Percentiles rank a stretch among this genome's conserved stretches.
Conservation (phyloP, 495 filamentous ascomycete genomes). For the Lepraria neglecta region DNA sequence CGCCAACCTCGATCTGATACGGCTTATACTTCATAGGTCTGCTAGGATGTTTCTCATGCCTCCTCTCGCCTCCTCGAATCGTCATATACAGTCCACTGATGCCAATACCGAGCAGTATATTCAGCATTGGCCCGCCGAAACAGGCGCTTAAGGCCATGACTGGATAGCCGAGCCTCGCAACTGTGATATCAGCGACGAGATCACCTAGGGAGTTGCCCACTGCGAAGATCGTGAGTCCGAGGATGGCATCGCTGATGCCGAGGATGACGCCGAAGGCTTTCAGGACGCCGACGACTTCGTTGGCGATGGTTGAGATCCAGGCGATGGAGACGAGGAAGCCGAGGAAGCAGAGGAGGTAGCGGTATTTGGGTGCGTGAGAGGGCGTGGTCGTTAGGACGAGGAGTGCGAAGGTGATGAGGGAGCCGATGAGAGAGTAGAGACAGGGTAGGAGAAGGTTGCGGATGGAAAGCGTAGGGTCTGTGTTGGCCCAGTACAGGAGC, state of each 20-base stretch:
- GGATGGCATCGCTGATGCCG: slow-evolving; percentile 88
- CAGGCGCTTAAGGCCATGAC: slow-evolving; percentile 95
- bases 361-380: slow-evolving; percentile 56
- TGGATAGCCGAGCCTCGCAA: slow-evolving; percentile 86
- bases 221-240: slow-evolving; percentile 93
- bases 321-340: slow-evolving; percentile 89
- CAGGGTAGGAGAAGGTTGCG: slow-evolving; percentile 54
- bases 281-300: slow-evolving; percentile 91
- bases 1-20: slow-evolving; percentile 77
- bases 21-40: slow-evolving; percentile 46
- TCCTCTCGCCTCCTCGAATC: slow-evolving; percentile 42
- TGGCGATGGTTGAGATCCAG: slow-evolving; percentile 95
- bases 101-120: slow-evolving; percentile 92
- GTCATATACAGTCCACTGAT: slow-evolving; percentile 82
- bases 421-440: slow-evolving; percentile 64
- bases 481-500: slow-evolving; percentile 68
- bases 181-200: slow-evolving; percentile 88
- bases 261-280: slow-evolving; percentile 92
- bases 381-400: slow-evolving; percentile 58
- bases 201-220: slow-evolving; percentile 95
- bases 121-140: slow-evolving; percentile 96
- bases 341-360: slow-evolving; percentile 71
- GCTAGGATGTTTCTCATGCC: slow-evolving; percentile 53
- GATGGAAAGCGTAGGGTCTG: slow-evolving; percentile 44
- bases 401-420: slow-evolving; percentile 54